A percentile compares a stretch with the other conserved stretches of the same genome.
phyloP scores from a whole-genome alignment of 306 rosid species.

The Prunus campanulata region DNA sequence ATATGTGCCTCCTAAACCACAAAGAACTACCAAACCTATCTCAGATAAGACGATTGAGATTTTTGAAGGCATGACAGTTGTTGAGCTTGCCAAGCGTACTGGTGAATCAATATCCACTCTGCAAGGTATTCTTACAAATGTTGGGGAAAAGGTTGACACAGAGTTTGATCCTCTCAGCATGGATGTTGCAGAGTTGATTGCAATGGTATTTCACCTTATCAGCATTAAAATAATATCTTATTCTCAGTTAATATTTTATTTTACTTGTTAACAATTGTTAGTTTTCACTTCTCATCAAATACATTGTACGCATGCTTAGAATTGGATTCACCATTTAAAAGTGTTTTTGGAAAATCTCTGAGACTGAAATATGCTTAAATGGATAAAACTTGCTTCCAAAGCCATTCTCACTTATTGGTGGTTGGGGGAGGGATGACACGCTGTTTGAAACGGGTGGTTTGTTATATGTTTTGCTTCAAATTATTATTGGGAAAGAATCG shows the following conservation, averaged over 20 bases:
- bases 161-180: conserved; percentile 83
- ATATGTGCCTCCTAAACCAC: conserved; percentile 55
- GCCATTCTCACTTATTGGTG: background rate
- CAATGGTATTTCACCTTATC: conserved; percentile 63
- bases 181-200: conserved; percentile 72
- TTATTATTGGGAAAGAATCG: background rate
- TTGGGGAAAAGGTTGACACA: conserved; percentile 79
- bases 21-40: conserved; percentile 41
- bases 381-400: background rate
- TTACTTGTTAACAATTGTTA: background rate
- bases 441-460: background rate
- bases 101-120: conserved; percentile 59
- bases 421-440: background rate
- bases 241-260: conserved; percentile 8
- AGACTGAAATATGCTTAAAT: conserved; percentile 4
- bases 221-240: conserved; percentile 4
- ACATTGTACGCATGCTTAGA: conserved; percentile 1
- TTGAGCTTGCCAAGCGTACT: conserved; percentile 77
- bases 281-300: background rate
- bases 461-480: background rate
- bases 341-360: conserved; percentile 12
- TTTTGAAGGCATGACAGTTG: conserved; percentile 86
- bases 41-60: conserved; percentile 71
- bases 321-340: background rate
- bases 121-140: conserved; percentile 63